Evolutionary conservation across 78 protist genomes (phyloP), one percentile per base, ranked within the genome.

Genomic region (Monosiga brevicollis): DNA sequence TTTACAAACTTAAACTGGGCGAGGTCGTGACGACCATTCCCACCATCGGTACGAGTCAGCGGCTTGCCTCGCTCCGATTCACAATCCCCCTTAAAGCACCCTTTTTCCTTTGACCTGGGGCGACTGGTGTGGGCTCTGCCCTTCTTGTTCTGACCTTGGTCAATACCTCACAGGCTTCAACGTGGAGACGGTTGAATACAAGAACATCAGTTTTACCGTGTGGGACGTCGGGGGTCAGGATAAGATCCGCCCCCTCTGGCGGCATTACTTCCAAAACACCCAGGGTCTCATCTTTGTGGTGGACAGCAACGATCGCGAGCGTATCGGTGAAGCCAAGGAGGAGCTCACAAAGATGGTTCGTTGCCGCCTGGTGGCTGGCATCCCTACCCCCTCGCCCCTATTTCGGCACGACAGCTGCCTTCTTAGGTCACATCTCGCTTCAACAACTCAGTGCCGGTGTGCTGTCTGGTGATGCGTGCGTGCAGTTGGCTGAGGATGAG

Each of bases 161-260:
- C 79, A 22, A 38, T 76, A 24, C 15, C 83, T 83, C 88, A 79
- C 88, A 77, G 94, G 95, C 36, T 90, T 90, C 91, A 84, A 92
- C 86, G 98, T 93, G 40, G 97, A 92, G 88, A 96, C 96, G 0
- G 94, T 95, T 62, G 93, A 91, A 82, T 93, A 91, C 94, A 91
- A 91, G 86, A 93, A 92, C 89, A 86, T 92, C 80, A 73, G 76
- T 79, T 93, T 95, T 84, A 95, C 95, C 43, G 90, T 90, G 70
- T 93, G 95, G 93, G 93, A 96, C 74, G 95, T 94, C 11, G 97
- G 97, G 0, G 97, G 97, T 2, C 97, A 92, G 88, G 89, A 94
- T 87, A 92, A 88, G 80, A 79, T 91, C 24, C 85, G 96, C 71
- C 84, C 91, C 32, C 85, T 94, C 23, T 94, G 96, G 96, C 42